Evolutionary conservation across 2,329 filamentous ascomycete species (phyloP).

Genomic region (Fusarium kyushuense): DNA sequence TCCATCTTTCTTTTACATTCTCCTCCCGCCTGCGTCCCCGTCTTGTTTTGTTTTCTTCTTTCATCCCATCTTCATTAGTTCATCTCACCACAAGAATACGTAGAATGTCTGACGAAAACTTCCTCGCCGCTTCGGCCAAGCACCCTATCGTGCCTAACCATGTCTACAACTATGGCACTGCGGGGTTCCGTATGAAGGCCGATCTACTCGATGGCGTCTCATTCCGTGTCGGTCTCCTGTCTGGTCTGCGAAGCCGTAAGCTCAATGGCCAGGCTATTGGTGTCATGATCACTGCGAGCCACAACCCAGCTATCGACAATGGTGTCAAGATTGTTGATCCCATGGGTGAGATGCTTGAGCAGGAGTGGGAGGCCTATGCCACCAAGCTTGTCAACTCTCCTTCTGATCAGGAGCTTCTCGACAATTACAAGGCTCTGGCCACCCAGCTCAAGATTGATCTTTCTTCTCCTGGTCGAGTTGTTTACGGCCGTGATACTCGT

Average conservation of each 20-base stretch:
- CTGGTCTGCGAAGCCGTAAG: slow-evolving; percentile 89
- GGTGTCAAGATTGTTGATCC: slow-evolving; percentile 97
- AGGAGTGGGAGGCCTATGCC: slow-evolving; percentile 92
- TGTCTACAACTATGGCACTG: slow-evolving; percentile 74
- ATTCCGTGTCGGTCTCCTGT: slow-evolving; percentile 91
- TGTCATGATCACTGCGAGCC: slow-evolving; percentile 95
- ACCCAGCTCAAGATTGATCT: slow-evolving; percentile 81
- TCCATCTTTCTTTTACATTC: slow-evolving; percentile 40
- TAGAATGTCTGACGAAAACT: slow-evolving; percentile 64
- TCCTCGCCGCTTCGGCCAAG: slow-evolving; percentile 71
- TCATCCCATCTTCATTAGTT: slow-evolving; percentile 15
- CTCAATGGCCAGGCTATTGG: slow-evolving; percentile 91
- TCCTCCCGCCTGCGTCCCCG: slow-evolving; percentile 18
- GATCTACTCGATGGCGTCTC: slow-evolving; percentile 91
- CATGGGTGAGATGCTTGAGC: slow-evolving; percentile 97
- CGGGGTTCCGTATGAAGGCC: slow-evolving; percentile 76
- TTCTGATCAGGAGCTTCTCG: slow-evolving; percentile 78
- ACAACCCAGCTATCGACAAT: slow-evolving; percentile 91
- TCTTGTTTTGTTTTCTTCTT: slow-evolving; percentile 21
- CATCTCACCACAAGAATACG: slow-evolving; percentile 8
- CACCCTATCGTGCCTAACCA: slow-evolving; percentile 69
- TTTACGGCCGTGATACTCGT: slow-evolving; percentile 92
- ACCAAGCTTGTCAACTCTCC: slow-evolving; percentile 89
- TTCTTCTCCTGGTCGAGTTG: slow-evolving; percentile 77
- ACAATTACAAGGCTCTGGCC: slow-evolving; percentile 81